phyloP scores from a whole-genome alignment of 805 yeast species.

The Tetrapisispora taiwanensis region DNA sequence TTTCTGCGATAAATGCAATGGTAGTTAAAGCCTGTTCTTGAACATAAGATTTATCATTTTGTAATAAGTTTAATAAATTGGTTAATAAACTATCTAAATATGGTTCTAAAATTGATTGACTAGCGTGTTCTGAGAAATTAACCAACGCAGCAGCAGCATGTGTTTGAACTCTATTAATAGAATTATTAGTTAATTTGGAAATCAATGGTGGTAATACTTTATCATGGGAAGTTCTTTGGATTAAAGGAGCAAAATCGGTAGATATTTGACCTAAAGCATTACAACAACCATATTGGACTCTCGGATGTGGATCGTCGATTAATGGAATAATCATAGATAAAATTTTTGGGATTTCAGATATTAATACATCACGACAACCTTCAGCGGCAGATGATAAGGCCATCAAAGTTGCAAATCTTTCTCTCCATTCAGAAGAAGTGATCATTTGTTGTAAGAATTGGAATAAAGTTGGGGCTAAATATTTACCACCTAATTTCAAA shows the following conservation, averaged over 20 bases:
- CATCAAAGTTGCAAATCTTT: slow-evolving; percentile 94
- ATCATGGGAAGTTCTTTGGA: slow-evolving; percentile 73
- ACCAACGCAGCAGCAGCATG: slow-evolving; percentile 98
- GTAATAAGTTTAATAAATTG: slow-evolving; percentile 64
- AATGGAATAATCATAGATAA: slow-evolving; percentile 78
- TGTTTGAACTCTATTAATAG: slow-evolving; percentile 88
- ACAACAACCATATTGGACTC: slow-evolving; percentile 96
- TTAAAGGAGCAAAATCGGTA: slow-evolving; percentile 85
- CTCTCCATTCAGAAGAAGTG: slow-evolving; percentile 73
- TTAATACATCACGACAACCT: slow-evolving; percentile 86
- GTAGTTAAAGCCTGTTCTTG: slow-evolving; percentile 97
- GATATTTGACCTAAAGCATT: slow-evolving; percentile 95
- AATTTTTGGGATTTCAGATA: slow-evolving; percentile 68
- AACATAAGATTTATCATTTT: slow-evolving; percentile 81
- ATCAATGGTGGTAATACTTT: slow-evolving; percentile 81
- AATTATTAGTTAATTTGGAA: slow-evolving; percentile 58
- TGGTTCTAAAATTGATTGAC: slow-evolving; percentile 83
- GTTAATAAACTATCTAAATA: slow-evolving; percentile 72
- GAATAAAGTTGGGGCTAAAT: slow-evolving; percentile 77
- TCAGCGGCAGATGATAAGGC: slow-evolving; percentile 95
- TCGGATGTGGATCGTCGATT: slow-evolving; percentile 76
- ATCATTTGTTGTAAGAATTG: slow-evolving; percentile 80
- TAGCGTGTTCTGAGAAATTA: slow-evolving; percentile 86
- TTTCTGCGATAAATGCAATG: slow-evolving; percentile 94
- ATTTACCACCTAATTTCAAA: slow-evolving; percentile 70